Conservation (phyloP, 202 grass and related monocot genomes). For the Panicum virgatum region DNA sequence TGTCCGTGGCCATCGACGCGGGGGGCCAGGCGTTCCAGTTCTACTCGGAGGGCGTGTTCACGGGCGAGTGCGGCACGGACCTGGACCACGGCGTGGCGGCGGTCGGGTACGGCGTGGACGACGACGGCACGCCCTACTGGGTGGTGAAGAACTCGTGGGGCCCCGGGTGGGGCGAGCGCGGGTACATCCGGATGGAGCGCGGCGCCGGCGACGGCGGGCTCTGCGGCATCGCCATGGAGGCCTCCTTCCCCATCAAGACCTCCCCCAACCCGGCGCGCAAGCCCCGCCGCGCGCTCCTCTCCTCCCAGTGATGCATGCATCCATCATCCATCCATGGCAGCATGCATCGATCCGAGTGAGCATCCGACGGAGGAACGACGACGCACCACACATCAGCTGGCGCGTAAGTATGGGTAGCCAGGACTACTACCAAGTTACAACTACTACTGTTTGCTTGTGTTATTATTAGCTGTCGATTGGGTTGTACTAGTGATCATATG, state of each 20-base stretch:
- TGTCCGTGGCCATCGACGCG: constrained; percentile 81
- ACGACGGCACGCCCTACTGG: constrained; percentile 68
- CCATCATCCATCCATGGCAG: neutral
- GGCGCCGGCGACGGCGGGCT: constrained; percentile 46
- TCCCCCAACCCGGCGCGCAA: constrained; percentile 47
- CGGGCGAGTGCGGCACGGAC: constrained; percentile 62
- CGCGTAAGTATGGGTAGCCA: neutral
- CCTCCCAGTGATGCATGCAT: constrained; percentile 21
- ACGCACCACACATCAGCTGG: neutral
- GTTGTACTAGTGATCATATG: neutral
- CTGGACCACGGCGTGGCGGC: constrained; percentile 78
- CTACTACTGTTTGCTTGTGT: neutral
- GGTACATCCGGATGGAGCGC: constrained; percentile 72
- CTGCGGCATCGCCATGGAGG: constrained; percentile 83
- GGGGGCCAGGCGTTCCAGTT: constrained; percentile 63
- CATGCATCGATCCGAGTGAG: neutral
- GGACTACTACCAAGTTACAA: neutral
- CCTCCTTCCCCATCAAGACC: constrained; percentile 69
- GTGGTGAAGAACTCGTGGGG: constrained; percentile 90
- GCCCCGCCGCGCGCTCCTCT: constrained; percentile 34
- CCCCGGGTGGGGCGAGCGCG: constrained; percentile 49
- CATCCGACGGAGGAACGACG: neutral
- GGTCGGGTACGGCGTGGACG: constrained; percentile 59
- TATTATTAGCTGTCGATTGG: neutral
- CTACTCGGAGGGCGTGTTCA: constrained; percentile 89